These are phyloP conservation scores for Leavenworthia alabamica DNA, from an alignment of 345 rosid species.

Conservation along the genomic window DNA sequence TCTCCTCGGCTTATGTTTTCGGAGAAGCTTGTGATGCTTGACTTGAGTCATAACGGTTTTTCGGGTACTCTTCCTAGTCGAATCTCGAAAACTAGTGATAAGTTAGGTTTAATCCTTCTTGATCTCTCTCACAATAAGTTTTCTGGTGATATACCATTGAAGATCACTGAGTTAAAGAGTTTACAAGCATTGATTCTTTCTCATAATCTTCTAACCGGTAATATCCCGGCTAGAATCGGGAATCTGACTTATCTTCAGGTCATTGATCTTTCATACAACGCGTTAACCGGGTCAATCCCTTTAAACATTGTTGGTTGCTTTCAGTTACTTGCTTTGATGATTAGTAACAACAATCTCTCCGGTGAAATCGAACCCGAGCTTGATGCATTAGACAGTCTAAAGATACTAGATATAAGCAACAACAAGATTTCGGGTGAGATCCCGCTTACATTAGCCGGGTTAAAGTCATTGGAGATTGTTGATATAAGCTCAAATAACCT, in stretches of 20 bases:
- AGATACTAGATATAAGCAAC: constrained; percentile 75
- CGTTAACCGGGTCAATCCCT: constrained; percentile 71
- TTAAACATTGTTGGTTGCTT: constrained; percentile 79
- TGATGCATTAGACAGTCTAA: constrained; percentile 74
- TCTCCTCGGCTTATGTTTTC: constrained; percentile 68
- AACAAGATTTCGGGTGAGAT: constrained; percentile 79
- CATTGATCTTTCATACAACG: constrained; percentile 71
- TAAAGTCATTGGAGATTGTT: constrained; percentile 79
- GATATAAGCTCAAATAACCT: constrained; percentile 81
- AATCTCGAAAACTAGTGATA: constrained; percentile 61
- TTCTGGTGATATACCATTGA: constrained; percentile 62
- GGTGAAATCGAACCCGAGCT: constrained; percentile 91
- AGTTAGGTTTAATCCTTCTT: constrained; percentile 68
- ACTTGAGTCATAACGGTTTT: constrained; percentile 71
- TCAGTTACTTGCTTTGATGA: constrained; percentile 68
- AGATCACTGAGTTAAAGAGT: constrained; percentile 67
- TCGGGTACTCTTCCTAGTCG: constrained; percentile 60
- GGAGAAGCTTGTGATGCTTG: constrained; percentile 66
- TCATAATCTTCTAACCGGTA: constrained; percentile 63
- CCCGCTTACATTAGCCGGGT: constrained; percentile 78
- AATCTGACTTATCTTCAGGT: constrained; percentile 84
- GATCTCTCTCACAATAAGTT: constrained; percentile 74
- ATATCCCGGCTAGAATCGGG: constrained; percentile 77
- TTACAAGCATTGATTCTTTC: constrained; percentile 86
- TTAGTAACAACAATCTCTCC: constrained; percentile 68